A percentile compares a stretch with the other conserved stretches of the same genome.
phyloP scores from a whole-genome alignment of 2,329 filamentous ascomycete genomes.

The Sporothrix mexicana region DNA sequence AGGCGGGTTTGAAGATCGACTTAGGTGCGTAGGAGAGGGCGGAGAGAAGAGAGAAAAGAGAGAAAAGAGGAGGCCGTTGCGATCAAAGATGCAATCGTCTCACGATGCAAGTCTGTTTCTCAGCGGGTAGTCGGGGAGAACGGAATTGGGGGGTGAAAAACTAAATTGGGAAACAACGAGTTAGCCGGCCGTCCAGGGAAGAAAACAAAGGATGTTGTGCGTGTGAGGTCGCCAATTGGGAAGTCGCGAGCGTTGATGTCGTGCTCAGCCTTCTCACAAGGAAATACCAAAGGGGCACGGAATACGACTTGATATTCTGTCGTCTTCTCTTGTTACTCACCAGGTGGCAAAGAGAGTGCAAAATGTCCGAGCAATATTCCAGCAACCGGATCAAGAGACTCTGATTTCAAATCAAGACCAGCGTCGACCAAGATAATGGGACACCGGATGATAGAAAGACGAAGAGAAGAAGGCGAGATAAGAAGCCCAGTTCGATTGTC shows the following conservation, averaged over 20 bases:
- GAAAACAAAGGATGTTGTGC: background rate
- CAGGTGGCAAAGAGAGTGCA: constrained; percentile 27
- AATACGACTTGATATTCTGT: background rate
- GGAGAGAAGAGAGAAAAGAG: constrained; percentile 3
- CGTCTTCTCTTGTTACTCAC: constrained; percentile 11
- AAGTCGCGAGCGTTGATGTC: constrained; percentile 9
- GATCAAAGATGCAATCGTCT: background rate
- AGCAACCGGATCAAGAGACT: constrained; percentile 41
- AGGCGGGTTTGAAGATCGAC: background rate
- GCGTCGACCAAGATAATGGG: constrained; percentile 24
- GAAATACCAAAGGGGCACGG: background rate
- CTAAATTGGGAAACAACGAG: constrained; percentile 19
- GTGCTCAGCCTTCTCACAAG: background rate
- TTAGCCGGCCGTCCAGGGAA: constrained; percentile 19
- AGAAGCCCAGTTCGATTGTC: constrained; percentile 39
- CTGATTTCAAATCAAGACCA: constrained; percentile 9
- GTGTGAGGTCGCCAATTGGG: constrained; percentile 5
- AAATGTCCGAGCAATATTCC: constrained; percentile 44
- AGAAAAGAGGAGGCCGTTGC: constrained; percentile 17
- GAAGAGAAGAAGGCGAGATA: background rate
- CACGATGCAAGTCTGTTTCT: constrained; percentile 19
- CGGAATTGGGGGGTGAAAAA: background rate
- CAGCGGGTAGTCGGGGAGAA: constrained; percentile 15
- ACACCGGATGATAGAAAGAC: constrained; percentile 1
- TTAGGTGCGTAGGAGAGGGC: constrained; percentile 17